These are phyloP conservation scores for Chloranthus sessilifolius DNA, from an alignment of 164 flowering plant species.

Conservation along the genomic window DNA sequence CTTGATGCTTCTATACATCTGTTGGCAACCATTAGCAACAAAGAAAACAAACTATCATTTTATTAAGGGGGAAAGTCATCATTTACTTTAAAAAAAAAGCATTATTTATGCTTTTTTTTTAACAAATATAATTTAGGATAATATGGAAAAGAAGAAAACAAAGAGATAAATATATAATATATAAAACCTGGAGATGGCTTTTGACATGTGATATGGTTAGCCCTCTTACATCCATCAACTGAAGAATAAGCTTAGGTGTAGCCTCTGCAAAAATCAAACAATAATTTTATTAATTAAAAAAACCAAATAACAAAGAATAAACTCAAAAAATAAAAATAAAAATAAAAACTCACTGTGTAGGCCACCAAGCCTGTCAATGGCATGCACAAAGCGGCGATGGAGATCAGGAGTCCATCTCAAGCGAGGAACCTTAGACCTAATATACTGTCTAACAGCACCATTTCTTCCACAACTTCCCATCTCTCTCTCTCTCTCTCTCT, in stretches of 20 bases:
- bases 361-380: constrained; percentile 77
- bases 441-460: constrained; percentile 62
- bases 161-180: neutral
- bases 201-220: constrained; percentile 87
- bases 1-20: constrained; percentile 80
- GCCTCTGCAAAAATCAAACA: constrained; percentile 42
- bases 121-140: too few relatives aligned
- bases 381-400: constrained; percentile 67
- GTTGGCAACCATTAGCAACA: constrained; percentile 13
- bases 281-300: neutral
- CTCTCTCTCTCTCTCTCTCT: constrained; percentile 11
- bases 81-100: too few relatives aligned
- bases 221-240: constrained; percentile 82
- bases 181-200: constrained; percentile 87
- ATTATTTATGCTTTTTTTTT: too few relatives aligned
- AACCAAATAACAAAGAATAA: neutral
- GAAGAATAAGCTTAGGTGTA: constrained; percentile 86
- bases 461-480: constrained; percentile 62
- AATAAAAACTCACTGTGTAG: constrained; percentile 47
- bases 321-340: neutral
- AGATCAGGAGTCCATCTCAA: constrained; percentile 84
- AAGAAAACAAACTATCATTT: neutral
- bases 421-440: constrained; percentile 70
- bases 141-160: neutral
- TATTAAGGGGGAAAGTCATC: neutral